A percentile compares a stretch with the other conserved stretches of the same genome.
Evolutionary conservation across 2,329 filamentous ascomycete genomes (phyloP).

Genomic region (Thermoascus crustaceus): DNA sequence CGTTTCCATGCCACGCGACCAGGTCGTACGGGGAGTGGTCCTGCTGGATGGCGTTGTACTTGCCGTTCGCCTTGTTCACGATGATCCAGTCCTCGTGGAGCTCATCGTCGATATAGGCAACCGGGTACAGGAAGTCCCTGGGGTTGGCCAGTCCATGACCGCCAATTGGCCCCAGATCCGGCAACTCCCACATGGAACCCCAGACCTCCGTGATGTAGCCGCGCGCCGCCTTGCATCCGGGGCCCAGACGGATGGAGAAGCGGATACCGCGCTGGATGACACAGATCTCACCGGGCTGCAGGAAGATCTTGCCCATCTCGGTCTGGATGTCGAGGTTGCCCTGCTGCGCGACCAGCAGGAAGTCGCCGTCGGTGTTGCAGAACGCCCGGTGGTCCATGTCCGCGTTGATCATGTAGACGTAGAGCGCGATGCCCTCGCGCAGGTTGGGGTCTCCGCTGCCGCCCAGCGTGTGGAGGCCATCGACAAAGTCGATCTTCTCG

Average conservation of each 20-base stretch:
- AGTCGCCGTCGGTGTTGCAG: conserved; percentile 55
- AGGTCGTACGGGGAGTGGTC: conserved; percentile 58
- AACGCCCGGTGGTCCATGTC: conserved; percentile 48
- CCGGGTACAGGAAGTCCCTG: conserved; percentile 54
- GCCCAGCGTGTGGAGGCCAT: conserved; percentile 45
- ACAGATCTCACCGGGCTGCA: conserved; percentile 54
- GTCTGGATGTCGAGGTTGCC: conserved; percentile 57
- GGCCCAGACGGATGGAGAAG: conserved; percentile 48
- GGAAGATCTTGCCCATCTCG: conserved; percentile 52
- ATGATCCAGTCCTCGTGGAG: conserved; percentile 46
- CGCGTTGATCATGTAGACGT: conserved; percentile 47
- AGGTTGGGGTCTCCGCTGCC: conserved; percentile 47
- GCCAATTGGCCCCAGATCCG: conserved; percentile 56
- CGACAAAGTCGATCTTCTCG: conserved; percentile 48
- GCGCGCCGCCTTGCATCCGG: conserved; percentile 44
- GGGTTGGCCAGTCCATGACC: conserved; percentile 57
- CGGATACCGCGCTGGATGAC: conserved; percentile 56
- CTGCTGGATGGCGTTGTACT: conserved; percentile 50
- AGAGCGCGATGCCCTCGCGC: conserved; percentile 45
- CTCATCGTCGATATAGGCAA: conserved; percentile 48
- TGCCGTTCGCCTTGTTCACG: conserved; percentile 52
- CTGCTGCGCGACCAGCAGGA: conserved; percentile 54
- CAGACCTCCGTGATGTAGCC: conserved; percentile 59
- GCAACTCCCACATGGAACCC: conserved; percentile 53
- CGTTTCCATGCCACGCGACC: conserved; percentile 59